A percentile compares a stretch with the other conserved stretches of the same genome.
These are phyloP conservation scores for Aspergillus transmontanensis DNA, from an alignment of 2,329 filamentous ascomycete species.

Conservation along the genomic window DNA sequence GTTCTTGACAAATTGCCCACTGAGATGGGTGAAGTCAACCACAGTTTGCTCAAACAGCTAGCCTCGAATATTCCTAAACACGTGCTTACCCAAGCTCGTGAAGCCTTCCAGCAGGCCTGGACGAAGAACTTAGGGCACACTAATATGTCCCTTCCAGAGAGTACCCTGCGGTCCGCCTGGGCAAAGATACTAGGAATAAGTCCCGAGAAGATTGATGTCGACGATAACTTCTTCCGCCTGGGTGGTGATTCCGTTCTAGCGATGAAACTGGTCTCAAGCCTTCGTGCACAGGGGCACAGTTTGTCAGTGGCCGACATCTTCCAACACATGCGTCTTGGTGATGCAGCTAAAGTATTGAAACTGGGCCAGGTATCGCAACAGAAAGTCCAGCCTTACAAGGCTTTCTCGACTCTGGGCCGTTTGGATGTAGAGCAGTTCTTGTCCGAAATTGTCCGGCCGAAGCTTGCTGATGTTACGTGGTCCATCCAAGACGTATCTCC, in stretches of 20 bases:
- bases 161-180: slow-evolving; percentile 38
- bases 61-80: slow-evolving; percentile 30
- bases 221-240: slow-evolving; percentile 63
- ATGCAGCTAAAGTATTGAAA: slow-evolving; percentile 57
- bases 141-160: slow-evolving; percentile 39
- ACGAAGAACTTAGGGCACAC: slow-evolving; percentile 29
- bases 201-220: slow-evolving; percentile 50
- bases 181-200: slow-evolving; percentile 29
- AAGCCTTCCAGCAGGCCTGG: slow-evolving; percentile 36
- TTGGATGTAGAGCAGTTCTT: slow-evolving; percentile 46
- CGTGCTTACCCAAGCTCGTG: slow-evolving; percentile 18
- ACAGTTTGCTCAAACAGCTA: slow-evolving; percentile 31
- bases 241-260: slow-evolving; percentile 63
- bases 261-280: slow-evolving; percentile 57
- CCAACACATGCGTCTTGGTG: slow-evolving; percentile 46
- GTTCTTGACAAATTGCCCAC: slow-evolving; percentile 43
- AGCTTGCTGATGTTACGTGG: slow-evolving; percentile 52
- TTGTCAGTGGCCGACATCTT: slow-evolving; percentile 56
- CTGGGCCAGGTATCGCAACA: slow-evolving; percentile 32
- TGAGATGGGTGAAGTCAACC: slow-evolving; percentile 32
- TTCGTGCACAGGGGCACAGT: slow-evolving; percentile 45
- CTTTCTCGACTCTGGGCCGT: slow-evolving; percentile 54
- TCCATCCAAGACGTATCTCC: slow-evolving; percentile 60
- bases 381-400: slow-evolving; percentile 35
- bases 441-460: slow-evolving; percentile 49